Evolutionary conservation across 2,329 filamentous ascomycete species (phyloP), one percentile per base, ranked within the genome.

Genomic region (Microsporum ferrugineum): DNA sequence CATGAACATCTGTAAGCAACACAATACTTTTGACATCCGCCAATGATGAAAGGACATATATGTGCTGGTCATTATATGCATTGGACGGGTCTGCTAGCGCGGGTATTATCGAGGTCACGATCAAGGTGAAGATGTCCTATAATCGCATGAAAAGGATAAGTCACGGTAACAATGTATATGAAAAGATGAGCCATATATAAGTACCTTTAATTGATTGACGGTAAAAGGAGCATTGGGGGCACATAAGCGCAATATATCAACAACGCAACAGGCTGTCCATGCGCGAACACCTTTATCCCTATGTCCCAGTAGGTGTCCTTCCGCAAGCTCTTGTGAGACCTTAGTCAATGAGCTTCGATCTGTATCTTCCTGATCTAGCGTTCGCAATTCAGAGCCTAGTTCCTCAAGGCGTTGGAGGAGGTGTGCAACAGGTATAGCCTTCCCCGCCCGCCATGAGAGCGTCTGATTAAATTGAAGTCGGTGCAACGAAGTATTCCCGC

Each of bases 191-290:
- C 33, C 59, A 64, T 12, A 10, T 55, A 34, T 29, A 51, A 78
- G 66, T 75, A 92, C 91, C 86, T 95, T 96, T 65, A 97, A 81
- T 77, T 97, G 91, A 63, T 88, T 85, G 45, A 84, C 85, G 29
- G 90, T 95, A 75, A 95, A 97, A 17, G 94, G 94, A 71, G 94
- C 94, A 79, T 97, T 87, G 0, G 94, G 94, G 33, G 94, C 94
- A 75, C 90, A 96, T 61, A 99, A 82, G 68, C 89, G 87, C 71
- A 99, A 83, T 67, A 99, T 88, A 72, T 99, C 94, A 60, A 96
- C 91, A 63, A 97, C 80, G 72, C 91, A 97, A 70, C 89, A 89
- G 49, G 91, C 86, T 36, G 89, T 84, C 78, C 88, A 96, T 31
- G 94, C 92, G 73, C 88, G 88, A 65, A 99, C 91, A 61, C 94